Conservation (phyloP, 2,329 filamentous ascomycete genomes). For the Fusarium cyanostomum region DNA sequence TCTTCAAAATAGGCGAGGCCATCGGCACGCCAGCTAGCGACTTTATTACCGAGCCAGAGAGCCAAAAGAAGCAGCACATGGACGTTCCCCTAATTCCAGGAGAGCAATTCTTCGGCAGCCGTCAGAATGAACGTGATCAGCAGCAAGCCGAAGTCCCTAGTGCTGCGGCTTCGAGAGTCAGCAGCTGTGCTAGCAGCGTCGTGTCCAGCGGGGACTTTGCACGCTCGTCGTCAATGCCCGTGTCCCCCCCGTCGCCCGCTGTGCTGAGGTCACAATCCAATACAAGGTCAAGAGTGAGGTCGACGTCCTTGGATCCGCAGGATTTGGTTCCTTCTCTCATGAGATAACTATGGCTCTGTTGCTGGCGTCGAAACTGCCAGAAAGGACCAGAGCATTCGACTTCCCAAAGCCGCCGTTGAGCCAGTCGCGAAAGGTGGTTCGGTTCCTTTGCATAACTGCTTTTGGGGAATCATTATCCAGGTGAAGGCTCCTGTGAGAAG, state of each 20-base stretch:
- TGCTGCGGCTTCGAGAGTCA: neutral
- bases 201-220: neutral
- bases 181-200: constrained; percentile 7
- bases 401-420: constrained; percentile 33
- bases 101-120: neutral
- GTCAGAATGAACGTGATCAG: neutral
- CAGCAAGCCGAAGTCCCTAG: constrained; percentile 2
- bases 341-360: constrained; percentile 3
- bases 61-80: neutral
- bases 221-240: constrained; percentile 6
- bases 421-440: constrained; percentile 28
- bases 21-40: constrained; percentile 59
- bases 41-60: constrained; percentile 33
- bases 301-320: neutral
- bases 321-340: neutral
- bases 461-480: constrained; percentile 29
- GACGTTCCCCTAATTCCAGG: constrained; percentile 20
- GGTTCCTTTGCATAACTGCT: constrained; percentile 24
- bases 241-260: neutral
- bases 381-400: constrained; percentile 31
- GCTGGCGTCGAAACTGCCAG: constrained; percentile 33
- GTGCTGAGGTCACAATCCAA: neutral
- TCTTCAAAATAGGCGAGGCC: constrained; percentile 56
- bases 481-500: constrained; percentile 24
- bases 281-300: neutral